Conservation (phyloP, 345 rosid species). For the Limnanthes douglasii region DNA sequence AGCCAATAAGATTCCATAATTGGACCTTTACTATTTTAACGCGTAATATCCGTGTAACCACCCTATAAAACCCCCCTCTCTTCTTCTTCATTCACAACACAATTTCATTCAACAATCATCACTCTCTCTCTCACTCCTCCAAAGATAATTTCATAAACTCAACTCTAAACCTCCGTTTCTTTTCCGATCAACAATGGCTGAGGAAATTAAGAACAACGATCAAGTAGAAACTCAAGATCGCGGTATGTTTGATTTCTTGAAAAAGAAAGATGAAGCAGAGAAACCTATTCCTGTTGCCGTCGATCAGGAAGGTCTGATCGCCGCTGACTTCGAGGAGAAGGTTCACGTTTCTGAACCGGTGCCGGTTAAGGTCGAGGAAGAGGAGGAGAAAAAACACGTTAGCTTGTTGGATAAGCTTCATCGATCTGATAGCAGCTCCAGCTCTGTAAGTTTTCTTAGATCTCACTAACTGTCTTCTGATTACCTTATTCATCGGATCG, state of each 20-base stretch:
- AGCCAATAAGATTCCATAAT: no score
- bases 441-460: constrained; percentile 69
- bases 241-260: constrained; percentile 69
- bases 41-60: no score
- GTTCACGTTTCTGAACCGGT: constrained; percentile 35
- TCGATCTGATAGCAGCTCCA: constrained; percentile 59
- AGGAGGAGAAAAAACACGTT: constrained; percentile 37
- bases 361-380: constrained; percentile 11
- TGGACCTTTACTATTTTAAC: no score
- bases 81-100: no score
- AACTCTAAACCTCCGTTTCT: no score
- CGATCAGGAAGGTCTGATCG: constrained; percentile 43
- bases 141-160: no score
- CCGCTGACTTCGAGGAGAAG: constrained; percentile 48
- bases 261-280: constrained; percentile 52
- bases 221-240: constrained; percentile 43
- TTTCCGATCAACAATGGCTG: constrained; percentile 28
- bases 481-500: no score
- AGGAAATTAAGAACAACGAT: constrained; percentile 23
- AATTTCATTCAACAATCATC: no score
- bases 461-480: no score
- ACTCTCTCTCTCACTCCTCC: no score
- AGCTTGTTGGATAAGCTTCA: constrained; percentile 57
- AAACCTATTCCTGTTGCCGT: no score
- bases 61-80: no score